Conservation (phyloP, 208 protist genomes). For the Acanthamoeba triangularis region DNA sequence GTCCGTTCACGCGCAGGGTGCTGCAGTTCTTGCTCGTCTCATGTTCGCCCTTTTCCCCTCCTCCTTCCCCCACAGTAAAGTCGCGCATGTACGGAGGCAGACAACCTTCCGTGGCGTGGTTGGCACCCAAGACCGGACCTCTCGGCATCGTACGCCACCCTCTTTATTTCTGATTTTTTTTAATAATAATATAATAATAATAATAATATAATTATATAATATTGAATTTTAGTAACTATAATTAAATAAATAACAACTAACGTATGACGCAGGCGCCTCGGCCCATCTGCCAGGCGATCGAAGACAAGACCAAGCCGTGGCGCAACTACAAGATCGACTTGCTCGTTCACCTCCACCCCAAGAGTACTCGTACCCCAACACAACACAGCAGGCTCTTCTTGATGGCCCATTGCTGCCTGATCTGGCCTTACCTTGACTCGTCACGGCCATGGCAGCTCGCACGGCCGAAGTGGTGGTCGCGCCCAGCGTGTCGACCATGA, state of each 20-base stretch:
- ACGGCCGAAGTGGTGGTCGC: neutral
- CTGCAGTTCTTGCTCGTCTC: too few relatives aligned
- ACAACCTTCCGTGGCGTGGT: neutral
- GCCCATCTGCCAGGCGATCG: neutral
- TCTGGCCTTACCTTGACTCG: neutral
- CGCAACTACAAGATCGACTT: slow-evolving; percentile 21
- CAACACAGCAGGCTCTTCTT: neutral
- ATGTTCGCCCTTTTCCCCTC: too few relatives aligned
- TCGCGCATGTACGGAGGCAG: neutral
- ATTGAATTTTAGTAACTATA: too few relatives aligned
- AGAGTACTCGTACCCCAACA: neutral
- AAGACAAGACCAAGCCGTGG: neutral
- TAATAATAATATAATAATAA: too few relatives aligned
- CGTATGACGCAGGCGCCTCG: neutral
- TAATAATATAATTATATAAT: too few relatives aligned
- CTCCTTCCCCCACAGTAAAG: neutral
- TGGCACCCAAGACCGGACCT: neutral
- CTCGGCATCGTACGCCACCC: neutral
- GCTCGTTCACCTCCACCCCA: neutral
- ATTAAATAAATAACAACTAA: too few relatives aligned
- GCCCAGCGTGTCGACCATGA: neutral
- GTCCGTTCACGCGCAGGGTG: too few relatives aligned
- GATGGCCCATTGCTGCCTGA: too few relatives aligned
- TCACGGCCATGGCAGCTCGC: neutral
- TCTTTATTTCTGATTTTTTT: too few relatives aligned